phyloP scores from a whole-genome alignment of 2,329 filamentous ascomycete species.

The Blastomyces parvus region DNA sequence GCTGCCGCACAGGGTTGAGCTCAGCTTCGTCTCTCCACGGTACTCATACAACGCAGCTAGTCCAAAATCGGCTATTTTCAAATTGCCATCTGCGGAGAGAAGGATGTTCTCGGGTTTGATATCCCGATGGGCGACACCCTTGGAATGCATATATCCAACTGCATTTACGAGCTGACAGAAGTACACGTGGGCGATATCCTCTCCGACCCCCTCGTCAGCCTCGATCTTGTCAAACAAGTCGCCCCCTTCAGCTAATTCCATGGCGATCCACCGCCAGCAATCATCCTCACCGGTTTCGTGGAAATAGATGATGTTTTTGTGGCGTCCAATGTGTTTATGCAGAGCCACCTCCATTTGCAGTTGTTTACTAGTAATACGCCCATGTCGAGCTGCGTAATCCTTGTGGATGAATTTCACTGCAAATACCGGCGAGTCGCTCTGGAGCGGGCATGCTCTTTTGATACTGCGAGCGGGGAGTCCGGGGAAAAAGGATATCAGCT shows the following conservation, averaged over 20 bases:
- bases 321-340: slow-evolving; percentile 77
- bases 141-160: slow-evolving; percentile 90
- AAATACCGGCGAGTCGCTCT: slow-evolving; percentile 64
- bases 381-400: slow-evolving; percentile 80
- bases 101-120: slow-evolving; percentile 94
- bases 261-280: slow-evolving; percentile 92
- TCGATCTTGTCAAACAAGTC: slow-evolving; percentile 99
- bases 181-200: slow-evolving; percentile 94
- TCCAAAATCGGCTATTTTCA: slow-evolving; percentile 96
- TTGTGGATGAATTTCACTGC: slow-evolving; percentile 99
- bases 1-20: slow-evolving; percentile 84
- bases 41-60: slow-evolving; percentile 90
- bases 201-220: slow-evolving; percentile 85
- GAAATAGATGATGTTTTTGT: slow-evolving; percentile 90
- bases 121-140: slow-evolving; percentile 86
- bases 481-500: slow-evolving; percentile 14
- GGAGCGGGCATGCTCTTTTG: slow-evolving; percentile 78
- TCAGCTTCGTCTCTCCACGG: slow-evolving; percentile 70
- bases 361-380: slow-evolving; percentile 79
- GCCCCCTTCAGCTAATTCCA: slow-evolving; percentile 92
- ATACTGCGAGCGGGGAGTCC: slow-evolving; percentile 49
- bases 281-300: slow-evolving; percentile 77
- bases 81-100: slow-evolving; percentile 68
- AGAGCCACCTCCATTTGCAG: slow-evolving; percentile 85
- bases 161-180: slow-evolving; percentile 86